A percentile compares a stretch with the other conserved stretches of the same genome.
Conservation (phyloP, 106 monocot species). For the Dioscorea alata region DNA sequence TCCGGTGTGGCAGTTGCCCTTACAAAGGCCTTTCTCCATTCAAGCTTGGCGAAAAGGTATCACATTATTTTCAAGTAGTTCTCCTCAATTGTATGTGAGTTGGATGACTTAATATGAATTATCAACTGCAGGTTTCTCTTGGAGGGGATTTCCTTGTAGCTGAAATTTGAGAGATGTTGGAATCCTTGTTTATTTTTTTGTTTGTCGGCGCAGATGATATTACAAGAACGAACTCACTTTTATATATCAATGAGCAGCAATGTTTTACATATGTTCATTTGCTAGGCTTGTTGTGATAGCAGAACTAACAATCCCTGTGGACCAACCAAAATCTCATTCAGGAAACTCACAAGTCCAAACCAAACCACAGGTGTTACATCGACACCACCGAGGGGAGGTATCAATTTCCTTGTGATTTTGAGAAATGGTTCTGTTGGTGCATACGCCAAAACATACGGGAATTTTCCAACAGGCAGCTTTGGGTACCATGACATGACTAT, state of each 20-base stretch:
- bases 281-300: slow-evolving; percentile 57
- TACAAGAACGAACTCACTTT: too few species aligned
- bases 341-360: slow-evolving; percentile 82
- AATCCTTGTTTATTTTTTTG: too few species aligned
- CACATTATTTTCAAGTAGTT: neutral
- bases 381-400: slow-evolving; percentile 79
- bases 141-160: slow-evolving; percentile 54
- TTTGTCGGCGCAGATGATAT: too few species aligned
- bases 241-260: too few species aligned
- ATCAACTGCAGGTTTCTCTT: slow-evolving; percentile 40
- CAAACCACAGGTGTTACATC: slow-evolving; percentile 93
- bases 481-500: slow-evolving; percentile 98
- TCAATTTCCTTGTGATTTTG: slow-evolving; percentile 55
- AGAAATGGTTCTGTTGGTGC: slow-evolving; percentile 83
- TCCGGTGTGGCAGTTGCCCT: slow-evolving; percentile 74
- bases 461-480: slow-evolving; percentile 62
- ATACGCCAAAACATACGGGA: slow-evolving; percentile 76
- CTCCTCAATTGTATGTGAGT: too few species aligned
- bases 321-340: slow-evolving; percentile 75
- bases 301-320: slow-evolving; percentile 82
- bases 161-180: slow-evolving; percentile 39
- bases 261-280: slow-evolving; percentile 2
- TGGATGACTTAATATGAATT: too few species aligned
- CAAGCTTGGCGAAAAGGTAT: slow-evolving; percentile 78
- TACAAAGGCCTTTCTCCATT: slow-evolving; percentile 90